Conservation (phyloP, 1,284 basidiomycete species). For the Irpex sp. region DNA sequence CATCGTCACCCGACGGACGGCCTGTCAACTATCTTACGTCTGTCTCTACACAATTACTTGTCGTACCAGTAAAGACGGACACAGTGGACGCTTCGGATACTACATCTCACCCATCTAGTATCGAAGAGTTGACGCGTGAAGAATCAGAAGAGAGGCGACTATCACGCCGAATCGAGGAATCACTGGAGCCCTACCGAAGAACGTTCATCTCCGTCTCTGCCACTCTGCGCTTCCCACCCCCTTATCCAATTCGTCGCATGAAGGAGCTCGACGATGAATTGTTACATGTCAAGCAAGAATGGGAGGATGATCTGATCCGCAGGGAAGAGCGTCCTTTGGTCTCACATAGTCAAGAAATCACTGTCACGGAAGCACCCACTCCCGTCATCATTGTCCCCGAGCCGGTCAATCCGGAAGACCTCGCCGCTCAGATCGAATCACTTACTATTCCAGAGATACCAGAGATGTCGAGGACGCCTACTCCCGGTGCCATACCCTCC, state of each 20-base stretch:
- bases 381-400: slow-evolving; percentile 18
- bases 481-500: slow-evolving; percentile 25
- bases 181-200: slow-evolving; percentile 76
- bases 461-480: slow-evolving; percentile 44
- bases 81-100: slow-evolving; percentile 16
- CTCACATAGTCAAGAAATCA: slow-evolving; percentile 43
- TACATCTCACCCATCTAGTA: slow-evolving; percentile 19
- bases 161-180: slow-evolving; percentile 71
- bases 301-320: slow-evolving; percentile 82
- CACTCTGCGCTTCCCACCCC: slow-evolving; percentile 86
- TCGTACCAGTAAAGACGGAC: slow-evolving; percentile 10
- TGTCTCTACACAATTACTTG: not conserved
- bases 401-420: slow-evolving; percentile 42
- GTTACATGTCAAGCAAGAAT: slow-evolving; percentile 59
- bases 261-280: slow-evolving; percentile 81
- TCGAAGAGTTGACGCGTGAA: slow-evolving; percentile 61
- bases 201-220: slow-evolving; percentile 91
- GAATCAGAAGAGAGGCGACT: slow-evolving; percentile 66
- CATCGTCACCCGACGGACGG: not conserved
- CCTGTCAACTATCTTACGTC: not conserved
- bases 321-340: slow-evolving; percentile 61
- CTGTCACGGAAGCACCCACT: slow-evolving; percentile 28
- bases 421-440: slow-evolving; percentile 70
- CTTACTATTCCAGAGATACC: slow-evolving; percentile 39
- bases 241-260: slow-evolving; percentile 83